Percentiles rank a stretch among this genome's conserved stretches.
Evolutionary conservation across 768 basidiomycete genomes (phyloP).

Genomic region (Russula griseocarnosa): DNA sequence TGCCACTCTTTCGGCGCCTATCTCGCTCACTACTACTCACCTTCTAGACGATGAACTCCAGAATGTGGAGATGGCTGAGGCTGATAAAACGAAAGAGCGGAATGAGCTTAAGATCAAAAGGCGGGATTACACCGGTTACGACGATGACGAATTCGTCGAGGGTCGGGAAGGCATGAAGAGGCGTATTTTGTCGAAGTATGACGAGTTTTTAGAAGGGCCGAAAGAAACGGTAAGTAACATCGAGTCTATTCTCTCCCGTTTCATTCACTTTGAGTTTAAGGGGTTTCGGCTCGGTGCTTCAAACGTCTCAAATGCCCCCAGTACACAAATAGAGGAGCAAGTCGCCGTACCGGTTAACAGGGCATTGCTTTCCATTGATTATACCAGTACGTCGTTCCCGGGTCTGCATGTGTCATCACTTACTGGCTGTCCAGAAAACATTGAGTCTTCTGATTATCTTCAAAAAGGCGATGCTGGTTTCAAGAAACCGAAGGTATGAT

Average conservation of each 20-base stretch:
- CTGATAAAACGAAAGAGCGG: slow-evolving; percentile 73
- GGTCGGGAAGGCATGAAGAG: slow-evolving; percentile 76
- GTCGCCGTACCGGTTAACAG: slow-evolving; percentile 68
- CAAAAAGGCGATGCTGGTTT: slow-evolving; percentile 91
- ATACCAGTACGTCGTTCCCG: slow-evolving; percentile 61
- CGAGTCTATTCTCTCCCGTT: background rate
- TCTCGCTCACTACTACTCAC: slow-evolving; percentile 15
- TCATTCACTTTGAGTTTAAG: slow-evolving; percentile 38
- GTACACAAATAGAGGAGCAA: slow-evolving; percentile 44
- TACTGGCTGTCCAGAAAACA: slow-evolving; percentile 56
- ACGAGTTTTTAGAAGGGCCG: slow-evolving; percentile 78
- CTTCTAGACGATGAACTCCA: slow-evolving; percentile 91
- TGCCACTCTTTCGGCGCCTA: slow-evolving; percentile 2
- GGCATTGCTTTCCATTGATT: slow-evolving; percentile 80
- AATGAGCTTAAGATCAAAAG: slow-evolving; percentile 84
- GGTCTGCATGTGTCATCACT: slow-evolving; percentile 14
- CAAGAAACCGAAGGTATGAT: slow-evolving; percentile 83
- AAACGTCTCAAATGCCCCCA: slow-evolving; percentile 38
- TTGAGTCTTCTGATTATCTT: slow-evolving; percentile 81
- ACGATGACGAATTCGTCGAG: slow-evolving; percentile 88
- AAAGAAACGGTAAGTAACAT: slow-evolving; percentile 55
- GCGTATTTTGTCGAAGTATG: slow-evolving; percentile 86
- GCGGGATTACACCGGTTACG: slow-evolving; percentile 89
- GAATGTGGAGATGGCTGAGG: slow-evolving; percentile 92
- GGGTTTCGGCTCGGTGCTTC: slow-evolving; percentile 84